Evolutionary conservation across 2,329 filamentous ascomycete genomes (phyloP).

Genomic region (Hirsutella minnesotensis): DNA sequence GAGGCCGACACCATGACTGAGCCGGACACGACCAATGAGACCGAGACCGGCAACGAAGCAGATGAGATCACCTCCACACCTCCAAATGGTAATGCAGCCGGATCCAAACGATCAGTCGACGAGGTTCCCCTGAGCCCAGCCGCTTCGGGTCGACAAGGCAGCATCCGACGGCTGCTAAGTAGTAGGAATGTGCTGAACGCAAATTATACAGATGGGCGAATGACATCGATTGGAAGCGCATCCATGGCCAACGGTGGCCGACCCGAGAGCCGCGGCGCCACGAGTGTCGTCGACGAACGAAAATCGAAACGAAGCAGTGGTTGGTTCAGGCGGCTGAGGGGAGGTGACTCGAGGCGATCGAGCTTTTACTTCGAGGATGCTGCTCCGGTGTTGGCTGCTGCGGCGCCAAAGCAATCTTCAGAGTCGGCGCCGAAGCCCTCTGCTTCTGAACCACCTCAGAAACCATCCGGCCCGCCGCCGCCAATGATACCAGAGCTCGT

Average conservation of each 20-base stretch:
- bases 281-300: slow-evolving; percentile 37
- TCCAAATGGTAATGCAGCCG: slow-evolving; percentile 31
- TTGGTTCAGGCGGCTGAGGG: slow-evolving; percentile 45
- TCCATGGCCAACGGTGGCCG: slow-evolving; percentile 22
- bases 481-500: slow-evolving; percentile 49
- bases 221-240: slow-evolving; percentile 24
- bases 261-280: slow-evolving; percentile 38
- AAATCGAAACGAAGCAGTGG: slow-evolving; percentile 44
- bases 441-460: not conserved
- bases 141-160: slow-evolving; percentile 38
- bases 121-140: slow-evolving; percentile 41
- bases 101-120: slow-evolving; percentile 37
- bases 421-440: not conserved
- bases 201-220: slow-evolving; percentile 37
- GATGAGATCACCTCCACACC: slow-evolving; percentile 4
- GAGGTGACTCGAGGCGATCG: slow-evolving; percentile 25
- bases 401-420: slow-evolving; percentile 19
- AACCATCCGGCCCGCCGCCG: slow-evolving; percentile 35
- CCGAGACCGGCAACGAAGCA: too few relatives aligned
- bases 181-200: slow-evolving; percentile 43
- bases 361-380: slow-evolving; percentile 29
- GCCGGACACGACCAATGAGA: too few relatives aligned
- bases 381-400: slow-evolving; percentile 7
- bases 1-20: not conserved
- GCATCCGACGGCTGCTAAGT: slow-evolving; percentile 41